Conservation (phyloP, 169 alveolate species). For the Plasmodium fragile region DNA sequence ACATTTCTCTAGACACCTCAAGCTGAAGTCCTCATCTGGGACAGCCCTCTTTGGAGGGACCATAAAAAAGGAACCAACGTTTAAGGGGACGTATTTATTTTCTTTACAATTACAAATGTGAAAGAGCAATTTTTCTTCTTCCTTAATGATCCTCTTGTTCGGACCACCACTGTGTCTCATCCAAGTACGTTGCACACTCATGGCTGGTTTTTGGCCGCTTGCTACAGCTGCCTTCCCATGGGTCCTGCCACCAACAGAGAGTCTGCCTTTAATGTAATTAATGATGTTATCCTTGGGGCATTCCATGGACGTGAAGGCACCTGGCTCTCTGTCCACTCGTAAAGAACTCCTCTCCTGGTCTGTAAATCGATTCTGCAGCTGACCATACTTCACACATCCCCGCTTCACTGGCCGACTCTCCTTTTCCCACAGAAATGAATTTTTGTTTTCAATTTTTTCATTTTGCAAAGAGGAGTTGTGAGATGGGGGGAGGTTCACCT, state of each 20-base stretch:
- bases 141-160: background rate
- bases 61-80: slow-evolving; percentile 20
- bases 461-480: background rate
- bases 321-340: background rate
- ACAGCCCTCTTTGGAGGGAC: background rate
- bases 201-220: background rate
- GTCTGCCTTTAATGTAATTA: slow-evolving; percentile 25
- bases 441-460: background rate
- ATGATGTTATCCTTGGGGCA: slow-evolving; percentile 43
- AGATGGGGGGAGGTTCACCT: background rate
- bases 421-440: slow-evolving; percentile 53
- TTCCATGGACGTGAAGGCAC: background rate
- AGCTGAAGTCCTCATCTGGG: slow-evolving; percentile 18
- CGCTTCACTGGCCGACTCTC: slow-evolving; percentile 20
- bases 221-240: background rate
- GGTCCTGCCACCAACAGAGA: background rate
- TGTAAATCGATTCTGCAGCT: background rate
- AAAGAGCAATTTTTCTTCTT: background rate
- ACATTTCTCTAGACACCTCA: slow-evolving; percentile 12
- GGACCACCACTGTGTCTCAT: background rate
- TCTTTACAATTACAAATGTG: slow-evolving; percentile 43
- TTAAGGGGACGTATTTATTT: slow-evolving; percentile 45
- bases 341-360: background rate
- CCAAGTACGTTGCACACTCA: background rate
- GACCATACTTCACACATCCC: background rate